These are phyloP conservation scores for Aethionema arabicum DNA, from an alignment of 345 rosid species.

Conservation along the genomic window DNA sequence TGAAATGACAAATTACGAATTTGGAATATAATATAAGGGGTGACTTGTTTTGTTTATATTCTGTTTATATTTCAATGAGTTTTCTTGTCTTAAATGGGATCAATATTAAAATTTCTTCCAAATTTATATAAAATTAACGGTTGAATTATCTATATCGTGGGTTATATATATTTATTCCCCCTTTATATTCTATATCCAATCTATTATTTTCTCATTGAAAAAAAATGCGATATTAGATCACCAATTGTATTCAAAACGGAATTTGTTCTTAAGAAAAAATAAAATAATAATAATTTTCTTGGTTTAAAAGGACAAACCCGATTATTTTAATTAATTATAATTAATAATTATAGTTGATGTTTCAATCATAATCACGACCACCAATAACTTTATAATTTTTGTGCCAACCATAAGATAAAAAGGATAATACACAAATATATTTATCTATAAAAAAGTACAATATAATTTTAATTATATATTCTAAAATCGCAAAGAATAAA, in stretches of 20 bases:
- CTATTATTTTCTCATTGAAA: not conserved
- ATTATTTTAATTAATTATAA: constrained; percentile 10
- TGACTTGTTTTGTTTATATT: not conserved
- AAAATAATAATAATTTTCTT: constrained; percentile 18
- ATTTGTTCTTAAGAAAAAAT: not conserved
- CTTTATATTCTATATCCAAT: no score
- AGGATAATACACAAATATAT: constrained; percentile 11
- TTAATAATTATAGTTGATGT: constrained; percentile 31
- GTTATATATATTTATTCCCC: no score
- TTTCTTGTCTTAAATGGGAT: no score
- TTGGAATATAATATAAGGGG: not conserved
- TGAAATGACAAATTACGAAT: not conserved
- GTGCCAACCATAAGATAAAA: constrained; percentile 13
- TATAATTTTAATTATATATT: no score
- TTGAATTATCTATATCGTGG: no score
- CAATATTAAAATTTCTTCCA: no score
- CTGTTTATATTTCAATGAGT: not conserved
- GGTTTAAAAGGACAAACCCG: constrained; percentile 10
- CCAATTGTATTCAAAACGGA: constrained; percentile 13
- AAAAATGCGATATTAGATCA: constrained; percentile 20
- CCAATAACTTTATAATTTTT: constrained; percentile 25
- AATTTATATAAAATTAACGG: no score
- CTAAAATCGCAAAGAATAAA: not conserved
- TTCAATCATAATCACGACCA: constrained; percentile 36
- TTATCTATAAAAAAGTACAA: not conserved